These are phyloP conservation scores for Ilyonectria mors-panacis DNA, from an alignment of 2,329 filamentous ascomycete species.

Conservation along the genomic window DNA sequence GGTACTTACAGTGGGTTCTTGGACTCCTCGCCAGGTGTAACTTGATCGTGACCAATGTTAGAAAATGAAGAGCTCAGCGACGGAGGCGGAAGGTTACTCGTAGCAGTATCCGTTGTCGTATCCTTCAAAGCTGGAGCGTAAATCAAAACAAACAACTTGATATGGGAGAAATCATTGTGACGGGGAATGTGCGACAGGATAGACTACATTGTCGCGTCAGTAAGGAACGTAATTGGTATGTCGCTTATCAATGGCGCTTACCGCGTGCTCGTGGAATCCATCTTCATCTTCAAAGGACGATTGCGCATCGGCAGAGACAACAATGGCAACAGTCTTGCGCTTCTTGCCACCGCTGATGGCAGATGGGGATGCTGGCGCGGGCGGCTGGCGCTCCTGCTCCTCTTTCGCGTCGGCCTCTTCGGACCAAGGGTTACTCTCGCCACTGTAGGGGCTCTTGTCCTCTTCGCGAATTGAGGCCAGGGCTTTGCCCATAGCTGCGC, in stretches of 20 bases:
- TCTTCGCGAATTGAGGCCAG: conserved; percentile 88
- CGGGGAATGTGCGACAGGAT: conserved; percentile 91
- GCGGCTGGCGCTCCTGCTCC: conserved; percentile 58
- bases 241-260: conserved; percentile 63
- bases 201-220: conserved; percentile 66
- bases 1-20: conserved; percentile 70
- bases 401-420: conserved; percentile 85
- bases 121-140: conserved; percentile 88
- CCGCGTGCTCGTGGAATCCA: conserved; percentile 82
- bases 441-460: conserved; percentile 78
- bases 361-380: conserved; percentile 47
- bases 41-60: conserved; percentile 84
- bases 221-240: conserved; percentile 17
- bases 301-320: conserved; percentile 84
- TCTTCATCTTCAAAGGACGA: conserved; percentile 72
- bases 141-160: conserved; percentile 89
- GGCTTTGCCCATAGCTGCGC: conserved; percentile 85
- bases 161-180: conserved; percentile 79
- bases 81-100: conserved; percentile 71
- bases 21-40: conserved; percentile 75
- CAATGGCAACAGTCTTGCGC: conserved; percentile 87
- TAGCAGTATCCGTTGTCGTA: conserved; percentile 65
- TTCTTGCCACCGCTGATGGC: conserved; percentile 60
- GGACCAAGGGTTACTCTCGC: conserved; percentile 90
- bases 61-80: conserved; percentile 87